Percentiles rank a stretch among this genome's conserved stretches.
Evolutionary conservation across 2,329 filamentous ascomycete species (phyloP).

Genomic region (Fusarium buxicola): DNA sequence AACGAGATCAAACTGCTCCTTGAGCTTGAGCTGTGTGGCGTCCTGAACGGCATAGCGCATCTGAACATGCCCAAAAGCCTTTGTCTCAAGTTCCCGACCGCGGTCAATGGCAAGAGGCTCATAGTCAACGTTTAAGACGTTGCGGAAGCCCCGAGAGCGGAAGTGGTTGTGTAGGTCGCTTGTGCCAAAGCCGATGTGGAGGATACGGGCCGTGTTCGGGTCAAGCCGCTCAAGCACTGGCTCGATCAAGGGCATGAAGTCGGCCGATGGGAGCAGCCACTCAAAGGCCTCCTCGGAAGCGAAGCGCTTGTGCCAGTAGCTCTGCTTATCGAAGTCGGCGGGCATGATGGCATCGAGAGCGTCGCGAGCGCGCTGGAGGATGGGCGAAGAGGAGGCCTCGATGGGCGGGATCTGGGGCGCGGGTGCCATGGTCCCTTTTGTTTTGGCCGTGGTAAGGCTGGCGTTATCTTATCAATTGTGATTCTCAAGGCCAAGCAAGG

Average conservation of each 20-base stretch:
- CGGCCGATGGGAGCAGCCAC: conserved; percentile 58
- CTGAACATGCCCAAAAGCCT: conserved; percentile 57
- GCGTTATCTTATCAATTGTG: conserved; percentile 11
- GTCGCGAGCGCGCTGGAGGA: conserved; percentile 17
- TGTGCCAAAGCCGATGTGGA: conserved; percentile 62
- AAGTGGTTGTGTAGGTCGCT: conserved; percentile 62
- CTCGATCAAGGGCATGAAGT: conserved; percentile 55
- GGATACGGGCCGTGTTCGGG: conserved; percentile 49
- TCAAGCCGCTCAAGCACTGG: conserved; percentile 51
- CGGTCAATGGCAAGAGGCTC: conserved; percentile 60
- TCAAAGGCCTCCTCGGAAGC: conserved; percentile 58
- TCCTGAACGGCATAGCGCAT: conserved; percentile 60
- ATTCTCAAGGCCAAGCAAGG: conserved; percentile 9
- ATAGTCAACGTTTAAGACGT: conserved; percentile 63
- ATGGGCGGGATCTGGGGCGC: conserved; percentile 40
- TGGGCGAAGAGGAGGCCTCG: conserved; percentile 23
- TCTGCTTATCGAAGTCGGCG: conserved; percentile 60
- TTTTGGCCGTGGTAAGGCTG: conserved; percentile 1
- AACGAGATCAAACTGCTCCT: conserved; percentile 54
- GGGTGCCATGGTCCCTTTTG: conserved; percentile 23
- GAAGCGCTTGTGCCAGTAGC: conserved; percentile 63
- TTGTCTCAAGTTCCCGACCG: conserved; percentile 55
- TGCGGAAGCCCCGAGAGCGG: conserved; percentile 54
- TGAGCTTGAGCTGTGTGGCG: conserved; percentile 53
- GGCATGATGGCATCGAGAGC: conserved; percentile 40